Evolutionary conservation across 2,329 filamentous ascomycete genomes (phyloP), one percentile per base, ranked within the genome.

Genomic region (Huntiella decipiens): DNA sequence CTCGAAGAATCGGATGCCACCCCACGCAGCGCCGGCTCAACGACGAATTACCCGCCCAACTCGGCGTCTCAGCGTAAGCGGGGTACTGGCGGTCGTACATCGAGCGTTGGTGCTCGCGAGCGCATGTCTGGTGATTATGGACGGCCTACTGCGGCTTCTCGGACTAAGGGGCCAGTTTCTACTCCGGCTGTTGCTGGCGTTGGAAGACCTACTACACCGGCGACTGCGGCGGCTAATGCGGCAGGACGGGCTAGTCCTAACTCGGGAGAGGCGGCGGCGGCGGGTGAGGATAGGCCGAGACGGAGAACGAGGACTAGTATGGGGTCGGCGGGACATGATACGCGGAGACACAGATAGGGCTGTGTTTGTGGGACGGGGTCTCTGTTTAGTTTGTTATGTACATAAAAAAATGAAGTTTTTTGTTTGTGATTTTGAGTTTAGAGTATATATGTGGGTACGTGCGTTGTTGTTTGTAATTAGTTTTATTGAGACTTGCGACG

Each of bases 311-410:
- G 46, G 31, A 35, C 41, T 13, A 44, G 40, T 11, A 36, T 38
- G 22, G 36, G 36, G 11, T 16, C 32, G 17, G 16, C 10, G 13
- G 38, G 28, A 31, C 47, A 45, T 38, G 47, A 49, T 31, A 42
- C 47, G 6, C 38, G 47, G 38, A 43, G 47, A 17, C 47, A 49
- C 40, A 43, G 47, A n/a, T 49, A 49, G 47, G 45, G 40, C 36
- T 45, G 36, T 36, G 22, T 8, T 10, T 7, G 36, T 17, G n/a
- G 40, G 17, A 34, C 11, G 38, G 22, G 16, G 31, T 41, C n/a
- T 39, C 15, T 45, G 16, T 36, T 7, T 22, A 19, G 42, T 17
- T 37, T 19, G 17, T 19, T 19, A 19, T 19, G 17, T 19, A 19
- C 17, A 19, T 19, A 19, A 19, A 19, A 19, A 19, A 19, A n/a